phyloP scores from a whole-genome alignment of 139 green algal genomes.

The Chlorella sorokiniana region DNA sequence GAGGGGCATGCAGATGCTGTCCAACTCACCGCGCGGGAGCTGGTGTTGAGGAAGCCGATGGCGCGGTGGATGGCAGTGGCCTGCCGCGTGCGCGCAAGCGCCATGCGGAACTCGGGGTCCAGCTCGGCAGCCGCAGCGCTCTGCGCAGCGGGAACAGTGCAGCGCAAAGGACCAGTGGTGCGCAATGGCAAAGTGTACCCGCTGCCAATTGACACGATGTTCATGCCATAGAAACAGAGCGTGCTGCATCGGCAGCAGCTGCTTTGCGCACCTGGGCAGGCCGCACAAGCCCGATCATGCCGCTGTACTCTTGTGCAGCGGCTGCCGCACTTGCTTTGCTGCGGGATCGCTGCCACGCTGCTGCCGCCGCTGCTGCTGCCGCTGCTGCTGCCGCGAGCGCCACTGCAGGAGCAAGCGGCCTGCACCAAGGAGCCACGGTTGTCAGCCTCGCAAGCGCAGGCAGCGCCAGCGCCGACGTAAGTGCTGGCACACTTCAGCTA shows the following conservation, averaged over 20 bases:
- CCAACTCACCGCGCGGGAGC: conserved; percentile 48
- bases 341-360: conserved; percentile 1
- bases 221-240: neutral
- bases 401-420: neutral
- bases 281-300: conserved; percentile 8
- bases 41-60: conserved; percentile 63
- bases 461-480: no score
- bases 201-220: no score
- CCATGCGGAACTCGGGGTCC: conserved; percentile 59
- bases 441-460: no score
- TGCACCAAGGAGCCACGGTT: neutral
- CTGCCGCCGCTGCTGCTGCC: neutral
- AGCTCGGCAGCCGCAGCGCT: neutral
- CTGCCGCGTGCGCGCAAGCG: conserved; percentile 74
- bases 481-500: no score
- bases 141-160: neutral
- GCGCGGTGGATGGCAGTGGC: conserved; percentile 65
- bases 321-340: neutral
- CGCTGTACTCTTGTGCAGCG: neutral
- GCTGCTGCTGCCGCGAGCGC: neutral
- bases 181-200: no score
- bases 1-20: neutral
- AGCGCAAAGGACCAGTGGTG: neutral
- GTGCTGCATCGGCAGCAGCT: neutral
- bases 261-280: neutral